Conservation (phyloP, 805 yeast genomes). For the Kodamaea neixiangensis region DNA sequence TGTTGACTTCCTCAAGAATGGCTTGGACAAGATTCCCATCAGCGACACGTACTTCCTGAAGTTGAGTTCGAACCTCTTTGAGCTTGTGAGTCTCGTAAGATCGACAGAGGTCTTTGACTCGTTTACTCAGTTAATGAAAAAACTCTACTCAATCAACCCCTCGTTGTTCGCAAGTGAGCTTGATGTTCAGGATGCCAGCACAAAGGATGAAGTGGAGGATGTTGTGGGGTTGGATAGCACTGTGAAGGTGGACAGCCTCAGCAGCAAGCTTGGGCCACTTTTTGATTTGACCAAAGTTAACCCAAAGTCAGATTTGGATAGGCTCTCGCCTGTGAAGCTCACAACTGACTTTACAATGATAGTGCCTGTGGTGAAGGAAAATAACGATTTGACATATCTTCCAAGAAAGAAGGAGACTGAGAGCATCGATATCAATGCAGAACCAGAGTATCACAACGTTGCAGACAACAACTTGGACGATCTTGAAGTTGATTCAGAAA, state of each 20-base stretch:
- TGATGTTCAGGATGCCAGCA: conserved; percentile 20
- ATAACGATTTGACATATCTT: conserved; percentile 12
- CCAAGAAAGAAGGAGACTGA: conserved; percentile 4
- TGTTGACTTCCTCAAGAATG: conserved; percentile 27
- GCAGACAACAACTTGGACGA: conserved; percentile 1
- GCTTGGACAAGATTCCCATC: conserved; percentile 34
- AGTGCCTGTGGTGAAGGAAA: conserved; percentile 18
- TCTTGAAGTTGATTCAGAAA: background rate
- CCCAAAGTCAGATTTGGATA: conserved; percentile 4
- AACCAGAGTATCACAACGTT: background rate
- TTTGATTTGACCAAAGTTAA: conserved; percentile 30
- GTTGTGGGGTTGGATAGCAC: conserved; percentile 34
- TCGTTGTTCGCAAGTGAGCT: conserved; percentile 28
- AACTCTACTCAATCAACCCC: conserved; percentile 32
- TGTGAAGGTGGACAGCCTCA: conserved; percentile 14
- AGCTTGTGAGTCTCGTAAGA: conserved; percentile 33
- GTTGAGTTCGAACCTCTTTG: conserved; percentile 28
- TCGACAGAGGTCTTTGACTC: conserved; percentile 28
- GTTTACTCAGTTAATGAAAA: conserved; percentile 26
- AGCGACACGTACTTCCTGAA: conserved; percentile 32
- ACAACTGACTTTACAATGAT: conserved; percentile 37
- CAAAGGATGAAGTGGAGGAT: conserved; percentile 34
- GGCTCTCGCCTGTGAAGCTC: conserved; percentile 32
- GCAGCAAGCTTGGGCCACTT: conserved; percentile 17
- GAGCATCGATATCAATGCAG: background rate